Evolutionary conservation across 2,329 filamentous ascomycete species (phyloP), one percentile per base, ranked within the genome.

Genomic region (Diplodia sapinea): DNA sequence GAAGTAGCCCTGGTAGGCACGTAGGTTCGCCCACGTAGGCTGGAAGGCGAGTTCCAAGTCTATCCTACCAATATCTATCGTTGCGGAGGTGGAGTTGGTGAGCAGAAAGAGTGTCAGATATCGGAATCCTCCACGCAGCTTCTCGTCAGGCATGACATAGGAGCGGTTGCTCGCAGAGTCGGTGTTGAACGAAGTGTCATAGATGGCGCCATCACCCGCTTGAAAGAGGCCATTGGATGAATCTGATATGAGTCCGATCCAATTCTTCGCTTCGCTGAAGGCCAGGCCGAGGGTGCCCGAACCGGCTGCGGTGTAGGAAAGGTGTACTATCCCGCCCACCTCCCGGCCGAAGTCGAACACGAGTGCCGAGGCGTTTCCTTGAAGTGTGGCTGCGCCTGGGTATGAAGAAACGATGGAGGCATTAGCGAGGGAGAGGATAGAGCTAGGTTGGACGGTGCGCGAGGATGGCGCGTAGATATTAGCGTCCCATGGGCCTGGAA

Each of bases 281-380:
- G 79, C 79, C 7, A 81, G 72, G 4, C 79, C 79, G 15, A 82
- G 70, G 4, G 71, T 70, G 17, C 78, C 79, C 15, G 77, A 31
- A 2, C 79, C 79, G 12, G 78, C 79, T 4, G 81, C 76, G 3
- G 76, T 78, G 71, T 86, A 88, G 11, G 80, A 74, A n/a, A 88
- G 71, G 3, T 81, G 82, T 5, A 85, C 76, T 66, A 87, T 82
- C 5, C 86, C 86, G 47, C 86, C 86, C 5, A 88, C 85, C 72
- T 88, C 85, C 29, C 82, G 78, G 4, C 85, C 86, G 72, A 88
- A 88, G 73, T 88, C 86, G 67, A 87, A 86, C 1, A 87, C 82
- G 1, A 86, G 73, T n/a, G 80, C 78, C 3, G 83, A 85, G 12
- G 82, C 84, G 71, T 87, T 86, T 12, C 80, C 79, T 9, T 71